Evolutionary conservation across 202 grass and related monocot species (phyloP).

Genomic region (Bolboschoenoplectus hybrid): DNA sequence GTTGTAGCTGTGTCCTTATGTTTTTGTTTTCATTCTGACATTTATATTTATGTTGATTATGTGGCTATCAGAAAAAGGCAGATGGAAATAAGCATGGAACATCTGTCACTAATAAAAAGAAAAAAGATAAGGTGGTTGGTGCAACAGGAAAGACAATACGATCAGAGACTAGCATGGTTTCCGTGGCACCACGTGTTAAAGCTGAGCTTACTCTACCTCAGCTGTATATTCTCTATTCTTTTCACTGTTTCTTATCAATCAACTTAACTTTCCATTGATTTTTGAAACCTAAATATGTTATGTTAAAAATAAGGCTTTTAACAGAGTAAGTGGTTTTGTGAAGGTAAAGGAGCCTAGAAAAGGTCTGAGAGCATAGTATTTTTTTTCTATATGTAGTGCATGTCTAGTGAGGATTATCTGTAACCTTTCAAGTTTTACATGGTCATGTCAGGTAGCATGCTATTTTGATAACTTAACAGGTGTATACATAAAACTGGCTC

Average conservation of each 20-base stretch:
- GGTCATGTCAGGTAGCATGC: not conserved
- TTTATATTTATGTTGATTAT: conserved; percentile 11
- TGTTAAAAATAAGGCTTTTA: not conserved
- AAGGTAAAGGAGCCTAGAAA: not conserved
- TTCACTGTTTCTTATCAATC: conserved; percentile 33
- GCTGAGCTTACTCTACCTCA: conserved; percentile 76
- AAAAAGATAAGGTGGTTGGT: conserved; percentile 86
- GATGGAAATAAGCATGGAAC: conserved; percentile 74
- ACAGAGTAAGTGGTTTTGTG: not conserved
- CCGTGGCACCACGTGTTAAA: conserved; percentile 74
- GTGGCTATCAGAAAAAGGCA: conserved; percentile 61
- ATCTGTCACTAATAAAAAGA: conserved; percentile 67
- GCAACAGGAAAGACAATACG: conserved; percentile 65
- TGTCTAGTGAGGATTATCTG: not conserved
- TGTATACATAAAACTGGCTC: too few relatives aligned
- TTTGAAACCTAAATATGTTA: not conserved
- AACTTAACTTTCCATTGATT: not conserved
- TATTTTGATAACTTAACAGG: not conserved
- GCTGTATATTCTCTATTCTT: conserved; percentile 51
- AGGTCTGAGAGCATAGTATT: conserved; percentile 4
- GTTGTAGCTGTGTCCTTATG: not conserved
- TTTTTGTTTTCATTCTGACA: conserved; percentile 15
- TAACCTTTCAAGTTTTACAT: conserved; percentile 5
- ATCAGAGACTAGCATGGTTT: conserved; percentile 71
- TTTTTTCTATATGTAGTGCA: not conserved